phyloP scores from a whole-genome alignment of 2,329 filamentous ascomycete species.

The Juglanconis oblonga region DNA sequence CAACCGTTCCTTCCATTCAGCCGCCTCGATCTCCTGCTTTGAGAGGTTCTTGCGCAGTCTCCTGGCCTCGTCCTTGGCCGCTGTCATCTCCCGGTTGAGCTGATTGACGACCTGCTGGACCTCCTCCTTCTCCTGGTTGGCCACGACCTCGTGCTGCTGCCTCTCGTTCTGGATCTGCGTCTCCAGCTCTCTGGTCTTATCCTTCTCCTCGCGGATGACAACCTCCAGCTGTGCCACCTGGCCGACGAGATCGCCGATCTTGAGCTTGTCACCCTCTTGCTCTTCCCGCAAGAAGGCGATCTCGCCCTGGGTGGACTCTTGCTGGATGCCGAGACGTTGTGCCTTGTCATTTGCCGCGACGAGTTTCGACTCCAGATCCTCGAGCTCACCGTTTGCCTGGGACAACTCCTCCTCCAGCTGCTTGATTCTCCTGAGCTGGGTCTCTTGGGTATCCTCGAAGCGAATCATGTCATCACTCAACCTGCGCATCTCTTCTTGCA shows the following conservation, averaged over 20 bases:
- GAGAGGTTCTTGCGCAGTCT: constrained; percentile 79
- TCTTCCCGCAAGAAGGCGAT: constrained; percentile 95
- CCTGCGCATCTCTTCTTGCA: constrained; percentile 90
- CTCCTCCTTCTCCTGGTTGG: constrained; percentile 88
- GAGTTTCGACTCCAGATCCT: constrained; percentile 79
- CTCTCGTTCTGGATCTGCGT: constrained; percentile 76
- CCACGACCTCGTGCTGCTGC: constrained; percentile 81
- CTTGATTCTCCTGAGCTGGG: constrained; percentile 74
- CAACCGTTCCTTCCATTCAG: constrained; percentile 86
- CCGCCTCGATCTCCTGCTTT: constrained; percentile 81
- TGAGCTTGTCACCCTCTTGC: constrained; percentile 96
- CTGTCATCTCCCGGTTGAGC: constrained; percentile 78
- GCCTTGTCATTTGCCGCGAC: constrained; percentile 84
- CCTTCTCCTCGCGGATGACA: constrained; percentile 78
- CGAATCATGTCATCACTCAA: constrained; percentile 83
- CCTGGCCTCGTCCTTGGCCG: constrained; percentile 81
- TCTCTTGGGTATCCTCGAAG: constrained; percentile 84
- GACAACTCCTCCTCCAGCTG: constrained; percentile 79
- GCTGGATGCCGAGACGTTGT: constrained; percentile 82
- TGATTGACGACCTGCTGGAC: constrained; percentile 92
- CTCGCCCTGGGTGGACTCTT: constrained; percentile 88
- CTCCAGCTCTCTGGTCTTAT: constrained; percentile 69
- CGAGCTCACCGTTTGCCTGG: constrained; percentile 82
- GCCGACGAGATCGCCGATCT: constrained; percentile 89
- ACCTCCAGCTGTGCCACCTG: constrained; percentile 77